phyloP scores from a whole-genome alignment of 192 early-diverging fungal genomes.

The Rhizophagus clarus region DNA sequence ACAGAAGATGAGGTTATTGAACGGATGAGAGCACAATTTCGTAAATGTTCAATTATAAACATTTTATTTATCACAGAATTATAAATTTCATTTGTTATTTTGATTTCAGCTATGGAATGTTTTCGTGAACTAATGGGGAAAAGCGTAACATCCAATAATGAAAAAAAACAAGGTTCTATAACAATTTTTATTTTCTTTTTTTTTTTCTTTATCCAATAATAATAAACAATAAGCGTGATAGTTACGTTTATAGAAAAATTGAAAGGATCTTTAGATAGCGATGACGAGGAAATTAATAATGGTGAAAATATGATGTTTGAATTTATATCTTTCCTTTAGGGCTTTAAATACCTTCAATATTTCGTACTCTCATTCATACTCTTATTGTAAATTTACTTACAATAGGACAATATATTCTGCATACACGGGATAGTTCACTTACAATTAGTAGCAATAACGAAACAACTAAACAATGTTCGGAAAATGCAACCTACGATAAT shows the following conservation, averaged over 20 bases:
- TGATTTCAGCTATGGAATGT: neutral
- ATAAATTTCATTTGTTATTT: neutral
- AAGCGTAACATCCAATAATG: neutral
- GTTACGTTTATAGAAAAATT: constrained; percentile 13
- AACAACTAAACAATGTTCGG: neutral
- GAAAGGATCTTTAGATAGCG: neutral
- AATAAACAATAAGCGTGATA: neutral
- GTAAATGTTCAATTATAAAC: neutral
- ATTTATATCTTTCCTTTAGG: neutral
- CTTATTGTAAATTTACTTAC: neutral
- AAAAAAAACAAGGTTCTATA: neutral
- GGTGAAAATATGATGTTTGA: neutral
- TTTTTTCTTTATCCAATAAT: neutral
- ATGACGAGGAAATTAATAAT: neutral
- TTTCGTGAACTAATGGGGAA: neutral
- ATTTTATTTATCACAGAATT: neutral
- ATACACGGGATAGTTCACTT: neutral
- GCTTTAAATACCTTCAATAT: no score
- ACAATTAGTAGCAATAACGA: neutral
- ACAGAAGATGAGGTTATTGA: neutral
- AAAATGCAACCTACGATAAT: neutral
- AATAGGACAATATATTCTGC: neutral
- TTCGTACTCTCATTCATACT: no score
- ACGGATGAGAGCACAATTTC: neutral
- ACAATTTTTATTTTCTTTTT: neutral